These are phyloP conservation scores for Maudiozyma humilis DNA, from an alignment of 1,139 yeast species.

Conservation along the genomic window DNA sequence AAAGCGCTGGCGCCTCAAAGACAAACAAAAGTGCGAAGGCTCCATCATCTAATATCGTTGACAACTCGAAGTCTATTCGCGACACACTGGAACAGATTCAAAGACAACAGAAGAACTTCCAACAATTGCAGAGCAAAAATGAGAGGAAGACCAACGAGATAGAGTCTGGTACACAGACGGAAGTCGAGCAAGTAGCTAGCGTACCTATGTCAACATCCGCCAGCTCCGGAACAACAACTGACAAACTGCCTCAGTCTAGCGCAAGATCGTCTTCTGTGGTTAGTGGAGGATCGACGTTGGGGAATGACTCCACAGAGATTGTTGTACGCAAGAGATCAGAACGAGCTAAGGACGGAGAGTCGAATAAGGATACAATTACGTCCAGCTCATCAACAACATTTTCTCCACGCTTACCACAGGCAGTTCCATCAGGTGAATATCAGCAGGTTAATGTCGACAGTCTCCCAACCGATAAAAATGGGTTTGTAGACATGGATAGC, in stretches of 20 bases:
- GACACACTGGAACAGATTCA: slow-evolving; percentile 21
- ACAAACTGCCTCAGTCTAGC: not conserved
- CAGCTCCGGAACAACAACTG: not conserved
- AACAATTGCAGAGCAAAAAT: not conserved
- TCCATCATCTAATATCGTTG: slow-evolving; percentile 2
- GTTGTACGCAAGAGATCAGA: not conserved
- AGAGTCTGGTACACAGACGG: not conserved
- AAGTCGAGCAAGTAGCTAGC: not conserved
- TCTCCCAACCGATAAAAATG: slow-evolving; percentile 21
- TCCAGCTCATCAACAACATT: slow-evolving; percentile 4
- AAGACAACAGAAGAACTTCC: slow-evolving; percentile 7
- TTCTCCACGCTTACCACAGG: not conserved
- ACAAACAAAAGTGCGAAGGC: slow-evolving; percentile 1
- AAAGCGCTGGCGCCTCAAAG: slow-evolving; percentile 6
- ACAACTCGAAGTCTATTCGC: slow-evolving; percentile 12
- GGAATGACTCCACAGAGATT: not conserved
- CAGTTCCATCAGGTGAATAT: not conserved
- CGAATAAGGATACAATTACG: slow-evolving; percentile 1
- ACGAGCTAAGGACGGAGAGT: not conserved
- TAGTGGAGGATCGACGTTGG: slow-evolving; percentile 4
- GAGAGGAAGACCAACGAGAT: not conserved
- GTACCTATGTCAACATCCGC: not conserved
- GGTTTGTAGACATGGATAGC: slow-evolving; percentile 16
- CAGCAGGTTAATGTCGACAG: slow-evolving; percentile 13
- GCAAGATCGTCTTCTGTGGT: slow-evolving; percentile 1